These are phyloP conservation scores for Eucalyptus polybractea DNA, from an alignment of 345 rosid genomes.

Conservation along the genomic window DNA sequence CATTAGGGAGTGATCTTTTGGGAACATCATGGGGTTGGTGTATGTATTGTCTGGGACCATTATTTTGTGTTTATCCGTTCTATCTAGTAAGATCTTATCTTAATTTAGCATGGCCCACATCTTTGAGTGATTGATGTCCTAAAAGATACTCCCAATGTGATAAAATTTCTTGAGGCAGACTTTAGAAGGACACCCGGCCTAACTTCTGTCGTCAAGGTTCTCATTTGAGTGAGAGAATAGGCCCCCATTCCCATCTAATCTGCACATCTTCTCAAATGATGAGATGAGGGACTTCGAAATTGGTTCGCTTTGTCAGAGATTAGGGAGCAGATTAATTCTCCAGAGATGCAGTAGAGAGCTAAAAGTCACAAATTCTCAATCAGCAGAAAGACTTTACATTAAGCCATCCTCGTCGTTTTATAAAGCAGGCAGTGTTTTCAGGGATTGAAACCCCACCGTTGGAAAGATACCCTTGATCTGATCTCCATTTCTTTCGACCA, in stretches of 20 bases:
- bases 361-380: neutral
- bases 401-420: neutral
- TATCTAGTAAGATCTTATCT: neutral
- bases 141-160: neutral
- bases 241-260: neutral
- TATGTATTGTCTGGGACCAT: neutral
- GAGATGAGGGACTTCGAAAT: neutral
- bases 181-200: neutral
- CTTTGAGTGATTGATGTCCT: neutral
- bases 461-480: neutral
- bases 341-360: neutral
- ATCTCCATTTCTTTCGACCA: neutral
- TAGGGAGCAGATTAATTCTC: neutral
- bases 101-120: neutral
- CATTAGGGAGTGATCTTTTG: neutral
- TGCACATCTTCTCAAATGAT: neutral
- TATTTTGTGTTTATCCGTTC: neutral
- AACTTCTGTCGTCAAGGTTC: neutral
- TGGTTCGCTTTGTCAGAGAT: neutral
- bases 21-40: neutral
- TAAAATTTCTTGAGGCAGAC: neutral
- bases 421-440: neutral
- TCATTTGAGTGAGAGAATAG: neutral
- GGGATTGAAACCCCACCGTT: neutral
- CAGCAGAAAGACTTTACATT: neutral